A percentile compares a stretch with the other conserved stretches of the same genome.
Evolutionary conservation across 179 eudicot genomes (phyloP).

Genomic region (Heliamphora pulchella): DNA sequence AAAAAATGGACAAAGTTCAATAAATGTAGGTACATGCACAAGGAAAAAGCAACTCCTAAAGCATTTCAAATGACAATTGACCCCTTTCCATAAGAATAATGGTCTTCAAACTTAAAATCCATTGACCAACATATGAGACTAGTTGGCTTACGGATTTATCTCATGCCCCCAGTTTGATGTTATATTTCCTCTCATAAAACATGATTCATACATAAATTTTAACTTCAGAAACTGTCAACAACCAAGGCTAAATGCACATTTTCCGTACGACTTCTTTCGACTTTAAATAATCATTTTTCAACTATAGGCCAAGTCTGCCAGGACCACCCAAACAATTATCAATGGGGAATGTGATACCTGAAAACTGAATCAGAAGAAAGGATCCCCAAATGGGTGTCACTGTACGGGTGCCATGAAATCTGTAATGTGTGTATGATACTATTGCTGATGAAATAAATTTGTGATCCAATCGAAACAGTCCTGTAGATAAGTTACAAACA

Average conservation of each 20-base stretch:
- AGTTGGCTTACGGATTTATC: not conserved
- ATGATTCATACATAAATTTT: too few species aligned
- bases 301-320: not conserved
- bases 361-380: conserved; percentile 95
- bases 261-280: not conserved
- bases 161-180: not conserved
- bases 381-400: conserved; percentile 75
- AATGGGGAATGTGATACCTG: conserved; percentile 40
- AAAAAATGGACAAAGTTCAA: not conserved
- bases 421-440: conserved; percentile 54
- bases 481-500: conserved; percentile 33
- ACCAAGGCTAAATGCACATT: not conserved
- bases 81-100: not conserved
- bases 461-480: conserved; percentile 62
- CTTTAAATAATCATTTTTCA: not conserved
- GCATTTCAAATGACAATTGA: not conserved
- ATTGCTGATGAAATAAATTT: conserved; percentile 44
- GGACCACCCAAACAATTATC: not conserved
- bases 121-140: not conserved
- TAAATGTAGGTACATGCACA: not conserved
- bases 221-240: too few species aligned
- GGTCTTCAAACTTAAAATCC: too few species aligned
- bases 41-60: not conserved
- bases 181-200: too few species aligned
- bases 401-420: conserved; percentile 81